Evolutionary conservation across 768 basidiomycete genomes (phyloP).

Genomic region (Auriscalpium microsporum): DNA sequence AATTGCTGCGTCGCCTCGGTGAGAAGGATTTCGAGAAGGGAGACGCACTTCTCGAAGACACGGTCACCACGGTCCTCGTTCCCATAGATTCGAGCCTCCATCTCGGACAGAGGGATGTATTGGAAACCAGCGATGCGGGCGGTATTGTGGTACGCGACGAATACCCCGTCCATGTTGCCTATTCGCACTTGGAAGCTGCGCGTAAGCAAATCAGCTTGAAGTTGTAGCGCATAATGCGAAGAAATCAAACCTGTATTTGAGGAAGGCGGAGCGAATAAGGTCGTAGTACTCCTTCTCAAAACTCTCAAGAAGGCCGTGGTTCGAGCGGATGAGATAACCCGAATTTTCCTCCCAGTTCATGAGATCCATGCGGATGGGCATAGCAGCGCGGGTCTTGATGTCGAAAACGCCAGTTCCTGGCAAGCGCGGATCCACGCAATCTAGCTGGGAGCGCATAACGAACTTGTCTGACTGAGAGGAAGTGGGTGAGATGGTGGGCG

Average conservation of each 20-base stretch:
- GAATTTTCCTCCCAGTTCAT: conserved; percentile 83
- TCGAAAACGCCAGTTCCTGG: conserved; percentile 93
- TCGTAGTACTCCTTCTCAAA: conserved; percentile 96
- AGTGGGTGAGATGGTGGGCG: too few species aligned
- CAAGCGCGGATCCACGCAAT: conserved; percentile 71
- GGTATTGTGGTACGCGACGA: conserved; percentile 85
- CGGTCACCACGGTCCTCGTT: conserved; percentile 49
- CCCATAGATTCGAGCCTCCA: conserved; percentile 80
- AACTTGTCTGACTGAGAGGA: conserved; percentile 30
- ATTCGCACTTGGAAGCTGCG: conserved; percentile 89
- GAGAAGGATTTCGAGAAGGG: conserved; percentile 58
- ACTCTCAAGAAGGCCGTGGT: conserved; percentile 59
- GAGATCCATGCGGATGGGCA: conserved; percentile 77
- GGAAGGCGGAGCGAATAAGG: conserved; percentile 84
- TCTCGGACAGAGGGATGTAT: conserved; percentile 78
- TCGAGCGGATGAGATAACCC: conserved; percentile 62
- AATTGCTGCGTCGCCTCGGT: conserved; percentile 50
- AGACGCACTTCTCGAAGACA: conserved; percentile 69
- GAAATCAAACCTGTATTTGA: conserved; percentile 71
- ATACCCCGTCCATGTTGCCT: conserved; percentile 93
- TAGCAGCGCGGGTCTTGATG: conserved; percentile 86
- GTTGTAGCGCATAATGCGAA: background rate
- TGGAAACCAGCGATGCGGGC: conserved; percentile 87
- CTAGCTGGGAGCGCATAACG: conserved; percentile 92
- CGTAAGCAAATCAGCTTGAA: background rate